Percentiles rank a stretch among this genome's conserved stretches.
Evolutionary conservation across 768 basidiomycete genomes (phyloP).

Genomic region (Boletus coccyginus): DNA sequence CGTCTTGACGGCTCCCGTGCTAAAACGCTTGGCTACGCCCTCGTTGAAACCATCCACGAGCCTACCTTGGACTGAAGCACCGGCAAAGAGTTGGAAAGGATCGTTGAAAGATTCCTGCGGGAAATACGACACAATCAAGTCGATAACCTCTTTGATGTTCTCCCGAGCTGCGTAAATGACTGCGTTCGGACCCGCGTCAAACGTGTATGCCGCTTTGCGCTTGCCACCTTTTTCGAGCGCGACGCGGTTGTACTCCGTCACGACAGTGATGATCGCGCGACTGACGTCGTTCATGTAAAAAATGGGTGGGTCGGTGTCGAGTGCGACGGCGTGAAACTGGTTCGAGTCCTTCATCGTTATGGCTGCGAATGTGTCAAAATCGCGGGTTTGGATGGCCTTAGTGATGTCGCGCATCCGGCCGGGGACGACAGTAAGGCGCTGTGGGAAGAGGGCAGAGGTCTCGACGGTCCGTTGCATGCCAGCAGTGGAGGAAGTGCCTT

Average conservation of each 20-base stretch:
- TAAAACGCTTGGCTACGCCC: conserved; percentile 70
- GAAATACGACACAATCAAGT: conserved; percentile 80
- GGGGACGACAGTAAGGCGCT: conserved; percentile 91
- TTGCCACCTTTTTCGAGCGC: conserved; percentile 53
- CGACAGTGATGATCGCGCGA: conserved; percentile 84
- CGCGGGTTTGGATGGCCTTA: conserved; percentile 70
- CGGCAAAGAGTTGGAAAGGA: conserved; percentile 60
- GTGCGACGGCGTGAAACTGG: conserved; percentile 96
- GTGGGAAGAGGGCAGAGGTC: conserved; percentile 82
- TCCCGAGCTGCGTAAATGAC: conserved; percentile 88
- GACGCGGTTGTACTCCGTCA: conserved; percentile 91
- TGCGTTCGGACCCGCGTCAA: conserved; percentile 97
- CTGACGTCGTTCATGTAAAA: conserved; percentile 99
- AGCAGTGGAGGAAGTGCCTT: conserved; percentile 89
- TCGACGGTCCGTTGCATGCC: conserved; percentile 99
- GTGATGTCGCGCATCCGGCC: conserved; percentile 79
- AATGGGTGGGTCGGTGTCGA: conserved; percentile 96
- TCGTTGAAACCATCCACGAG: conserved; percentile 74
- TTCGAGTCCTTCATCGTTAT: conserved; percentile 98
- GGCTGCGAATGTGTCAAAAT: conserved; percentile 86
- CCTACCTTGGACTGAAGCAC: conserved; percentile 43
- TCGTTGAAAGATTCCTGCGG: conserved; percentile 81
- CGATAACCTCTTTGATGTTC: conserved; percentile 75
- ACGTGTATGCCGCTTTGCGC: conserved; percentile 94
- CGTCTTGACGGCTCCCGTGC: conserved; percentile 76